Evolutionary conservation across 148 eudicot species (phyloP).

Genomic region (Camellia japonica): DNA sequence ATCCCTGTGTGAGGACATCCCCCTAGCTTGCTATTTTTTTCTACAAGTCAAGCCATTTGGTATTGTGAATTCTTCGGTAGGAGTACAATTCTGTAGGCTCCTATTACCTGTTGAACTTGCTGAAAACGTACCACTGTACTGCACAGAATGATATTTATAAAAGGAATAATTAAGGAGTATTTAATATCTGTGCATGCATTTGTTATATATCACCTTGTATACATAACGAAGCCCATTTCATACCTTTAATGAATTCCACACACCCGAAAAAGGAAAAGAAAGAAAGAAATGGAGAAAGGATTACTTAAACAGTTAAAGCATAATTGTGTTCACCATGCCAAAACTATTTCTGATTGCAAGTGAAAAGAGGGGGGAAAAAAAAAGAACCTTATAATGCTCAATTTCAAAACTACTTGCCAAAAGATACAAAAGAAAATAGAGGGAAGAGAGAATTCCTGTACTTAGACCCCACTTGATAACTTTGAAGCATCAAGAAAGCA

Average conservation of each 20-base stretch:
- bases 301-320: not conserved
- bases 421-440: too few relatives aligned
- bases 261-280: not conserved
- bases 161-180: not conserved
- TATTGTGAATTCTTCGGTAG: not conserved
- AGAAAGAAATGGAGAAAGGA: too few relatives aligned
- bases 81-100: not conserved
- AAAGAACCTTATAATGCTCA: not conserved
- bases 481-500: too few relatives aligned
- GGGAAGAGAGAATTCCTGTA: too few relatives aligned
- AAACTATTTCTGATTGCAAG: not conserved
- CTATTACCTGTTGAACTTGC: not conserved
- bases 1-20: slow-evolving; percentile 78
- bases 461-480: too few relatives aligned
- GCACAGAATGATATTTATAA: not conserved
- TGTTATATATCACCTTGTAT: not conserved
- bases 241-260: not conserved
- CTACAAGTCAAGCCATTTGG: not conserved
- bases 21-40: not conserved
- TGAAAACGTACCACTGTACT: not conserved
- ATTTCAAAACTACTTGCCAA: not conserved
- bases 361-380: too few relatives aligned
- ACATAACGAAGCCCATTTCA: not conserved
- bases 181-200: not conserved
- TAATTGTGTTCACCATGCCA: not conserved